Evolutionary conservation across 1,139 yeast species (phyloP).

Genomic region (Lodderomyces parapsilosis): DNA sequence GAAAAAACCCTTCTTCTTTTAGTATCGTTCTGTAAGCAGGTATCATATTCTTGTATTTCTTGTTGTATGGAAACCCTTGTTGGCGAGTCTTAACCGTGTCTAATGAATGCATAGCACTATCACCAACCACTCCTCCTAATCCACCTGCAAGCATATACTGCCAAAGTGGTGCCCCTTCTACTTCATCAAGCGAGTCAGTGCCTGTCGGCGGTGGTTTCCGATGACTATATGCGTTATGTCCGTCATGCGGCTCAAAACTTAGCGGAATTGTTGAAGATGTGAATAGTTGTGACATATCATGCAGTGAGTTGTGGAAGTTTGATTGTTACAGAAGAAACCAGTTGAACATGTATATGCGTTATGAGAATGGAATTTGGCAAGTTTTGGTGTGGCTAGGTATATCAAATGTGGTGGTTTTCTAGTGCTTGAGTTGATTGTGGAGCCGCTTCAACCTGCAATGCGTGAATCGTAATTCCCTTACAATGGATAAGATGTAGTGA

Average conservation of each 20-base stretch:
- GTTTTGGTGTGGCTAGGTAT: too few species aligned
- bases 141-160: slow-evolving; percentile 88
- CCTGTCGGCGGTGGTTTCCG: slow-evolving; percentile 9
- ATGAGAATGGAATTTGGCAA: not conserved
- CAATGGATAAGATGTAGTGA: too few species aligned
- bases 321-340: not conserved
- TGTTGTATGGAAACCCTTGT: slow-evolving; percentile 77
- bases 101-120: slow-evolving; percentile 87
- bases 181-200: slow-evolving; percentile 2
- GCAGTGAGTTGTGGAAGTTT: slow-evolving; percentile 1
- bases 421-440: too few species aligned
- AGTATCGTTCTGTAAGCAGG: slow-evolving; percentile 74
- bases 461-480: too few species aligned
- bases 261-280: slow-evolving; percentile 48
- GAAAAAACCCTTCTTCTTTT: slow-evolving; percentile 76
- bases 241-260: slow-evolving; percentile 30
- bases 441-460: too few species aligned
- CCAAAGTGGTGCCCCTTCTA: slow-evolving; percentile 41
- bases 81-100: slow-evolving; percentile 97
- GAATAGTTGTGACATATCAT: slow-evolving; percentile 31
- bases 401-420: too few species aligned
- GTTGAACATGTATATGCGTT: not conserved
- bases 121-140: slow-evolving; percentile 92
- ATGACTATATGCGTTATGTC: slow-evolving; percentile 7
- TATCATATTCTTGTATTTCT: slow-evolving; percentile 64